Base-by-base conservation (phyloP, 257 asterid genomes). In the Eucommia ulmoides region DNA sequence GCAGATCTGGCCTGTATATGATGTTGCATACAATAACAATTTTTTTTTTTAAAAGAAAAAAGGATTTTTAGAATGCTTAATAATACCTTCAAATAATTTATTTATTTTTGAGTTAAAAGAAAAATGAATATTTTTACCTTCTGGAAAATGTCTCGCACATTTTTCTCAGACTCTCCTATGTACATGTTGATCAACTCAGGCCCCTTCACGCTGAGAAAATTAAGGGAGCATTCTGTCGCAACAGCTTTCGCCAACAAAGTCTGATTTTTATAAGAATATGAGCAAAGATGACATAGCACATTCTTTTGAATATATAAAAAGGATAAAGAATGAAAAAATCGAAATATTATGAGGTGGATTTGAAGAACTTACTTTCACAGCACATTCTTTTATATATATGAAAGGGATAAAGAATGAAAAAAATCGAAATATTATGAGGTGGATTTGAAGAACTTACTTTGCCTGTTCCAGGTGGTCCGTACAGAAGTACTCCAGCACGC, bases 381-480 rank as follows among this genome's bases (percentile, higher is more conserved):
- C 20, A 42, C 47, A 65, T 53, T 29, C 35, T 21, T 54, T 55
- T 22, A n/a, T n/a, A n/a, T n/a, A n/a, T n/a, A 44, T 24, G 23
- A 47, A 15, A 62, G 8, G 33, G 47, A 29, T 24, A 54, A 47
- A 23, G 52, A 45, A 19, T 47, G 35, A 33, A 33, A n/a, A 23
- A 18, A 51, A 24, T 8, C 22, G 35, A 19, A 41, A 49, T 35
- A 60, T 42, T 54, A 41, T 12, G 41, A n/a, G n/a, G 7, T 17
- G 56, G 54, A 51, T 17, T 22, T 53, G 22, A 50, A 12, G 22
- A 35, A 68, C 86, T 73, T 73, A 86, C 98, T 76, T 91, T 91
- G 62, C 98, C 96, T 24, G 96, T 91, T 41, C 98, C 98, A 14
- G 98, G 98, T 56, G 98, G 98, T 44, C 96, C 96, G 65, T 85